These are phyloP conservation scores for Boletus nobilissimus DNA, from an alignment of 1,284 basidiomycete species.

Conservation along the genomic window DNA sequence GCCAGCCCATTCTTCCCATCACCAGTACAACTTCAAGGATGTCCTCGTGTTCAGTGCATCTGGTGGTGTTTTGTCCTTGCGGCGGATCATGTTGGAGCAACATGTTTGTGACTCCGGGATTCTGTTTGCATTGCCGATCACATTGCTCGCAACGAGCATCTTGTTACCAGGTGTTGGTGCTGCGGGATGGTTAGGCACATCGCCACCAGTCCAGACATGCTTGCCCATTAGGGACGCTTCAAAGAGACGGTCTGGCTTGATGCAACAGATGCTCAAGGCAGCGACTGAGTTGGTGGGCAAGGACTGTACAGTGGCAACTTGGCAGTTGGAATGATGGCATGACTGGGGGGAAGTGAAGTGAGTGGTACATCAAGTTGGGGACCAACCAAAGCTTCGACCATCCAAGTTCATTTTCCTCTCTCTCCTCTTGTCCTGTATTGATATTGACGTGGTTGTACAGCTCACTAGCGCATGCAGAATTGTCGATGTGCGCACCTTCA, in stretches of 20 bases:
- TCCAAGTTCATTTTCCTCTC: conserved; percentile 35
- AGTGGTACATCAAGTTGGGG: conserved; percentile 39
- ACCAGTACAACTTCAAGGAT: conserved; percentile 65
- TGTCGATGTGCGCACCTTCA: conserved; percentile 79
- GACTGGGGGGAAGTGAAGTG: conserved; percentile 67
- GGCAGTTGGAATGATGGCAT: conserved; percentile 65
- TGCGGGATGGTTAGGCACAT: conserved; percentile 46
- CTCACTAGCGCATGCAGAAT: conserved; percentile 79
- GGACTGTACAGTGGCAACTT: conserved; percentile 70
- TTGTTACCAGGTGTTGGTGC: conserved; percentile 56
- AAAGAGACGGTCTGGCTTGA: conserved; percentile 47
- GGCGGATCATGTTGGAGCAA: conserved; percentile 61
- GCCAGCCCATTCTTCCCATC: conserved; percentile 48
- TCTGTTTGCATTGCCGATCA: conserved; percentile 47
- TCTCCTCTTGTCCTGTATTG: neutral
- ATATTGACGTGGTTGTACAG: conserved; percentile 48
- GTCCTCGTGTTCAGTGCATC: conserved; percentile 71
- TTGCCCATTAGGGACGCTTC: conserved; percentile 10
- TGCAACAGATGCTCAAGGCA: conserved; percentile 56
- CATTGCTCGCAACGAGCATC: conserved; percentile 54
- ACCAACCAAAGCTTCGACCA: conserved; percentile 16
- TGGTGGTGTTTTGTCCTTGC: conserved; percentile 65
- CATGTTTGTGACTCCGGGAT: conserved; percentile 45
- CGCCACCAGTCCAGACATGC: conserved; percentile 27
- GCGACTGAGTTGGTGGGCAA: conserved; percentile 53